Conservation (phyloP, 108 stramenopile species). For the Chaetoceros tenuissimus region DNA sequence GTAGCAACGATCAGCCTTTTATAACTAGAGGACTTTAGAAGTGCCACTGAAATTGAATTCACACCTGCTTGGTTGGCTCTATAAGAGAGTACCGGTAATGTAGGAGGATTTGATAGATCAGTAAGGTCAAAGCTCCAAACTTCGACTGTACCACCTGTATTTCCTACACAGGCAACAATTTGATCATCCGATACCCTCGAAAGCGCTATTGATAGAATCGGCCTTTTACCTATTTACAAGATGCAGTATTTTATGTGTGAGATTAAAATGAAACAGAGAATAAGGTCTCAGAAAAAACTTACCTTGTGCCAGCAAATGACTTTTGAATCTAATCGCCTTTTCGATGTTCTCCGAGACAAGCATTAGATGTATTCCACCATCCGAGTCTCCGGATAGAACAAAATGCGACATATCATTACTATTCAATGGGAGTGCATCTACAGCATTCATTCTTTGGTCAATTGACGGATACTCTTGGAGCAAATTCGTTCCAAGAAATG, state of each 20-base stretch:
- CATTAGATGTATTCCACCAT: constrained; percentile 49
- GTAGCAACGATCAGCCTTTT: constrained; percentile 21
- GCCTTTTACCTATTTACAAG: constrained; percentile 27
- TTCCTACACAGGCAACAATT: constrained; percentile 47
- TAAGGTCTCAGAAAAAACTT: constrained; percentile 1
- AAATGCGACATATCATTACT: constrained; percentile 21
- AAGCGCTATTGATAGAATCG: constrained; percentile 47
- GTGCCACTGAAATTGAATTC: constrained; percentile 34
- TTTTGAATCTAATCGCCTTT: constrained; percentile 21
- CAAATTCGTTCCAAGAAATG: constrained; percentile 36
- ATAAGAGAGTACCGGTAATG: constrained; percentile 13
- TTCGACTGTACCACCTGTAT: constrained; percentile 43
- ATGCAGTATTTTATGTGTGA: too few species aligned
- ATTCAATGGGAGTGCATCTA: constrained; percentile 39
- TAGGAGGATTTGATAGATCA: constrained; percentile 9
- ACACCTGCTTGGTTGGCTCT: constrained; percentile 53
- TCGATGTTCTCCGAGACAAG: constrained; percentile 15
- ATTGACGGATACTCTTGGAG: constrained; percentile 30
- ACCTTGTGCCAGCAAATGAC: constrained; percentile 5
- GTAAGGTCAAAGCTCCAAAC: constrained; percentile 31
- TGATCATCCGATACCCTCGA: constrained; percentile 8
- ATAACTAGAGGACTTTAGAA: not conserved
- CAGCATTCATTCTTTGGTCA: constrained; percentile 73
- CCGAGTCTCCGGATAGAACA: constrained; percentile 59
- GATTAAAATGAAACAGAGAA: too few species aligned